A percentile compares a stretch with the other conserved stretches of the same genome.
phyloP scores from a whole-genome alignment of 2,329 filamentous ascomycete genomes.

The Leptographium galeiforme region DNA sequence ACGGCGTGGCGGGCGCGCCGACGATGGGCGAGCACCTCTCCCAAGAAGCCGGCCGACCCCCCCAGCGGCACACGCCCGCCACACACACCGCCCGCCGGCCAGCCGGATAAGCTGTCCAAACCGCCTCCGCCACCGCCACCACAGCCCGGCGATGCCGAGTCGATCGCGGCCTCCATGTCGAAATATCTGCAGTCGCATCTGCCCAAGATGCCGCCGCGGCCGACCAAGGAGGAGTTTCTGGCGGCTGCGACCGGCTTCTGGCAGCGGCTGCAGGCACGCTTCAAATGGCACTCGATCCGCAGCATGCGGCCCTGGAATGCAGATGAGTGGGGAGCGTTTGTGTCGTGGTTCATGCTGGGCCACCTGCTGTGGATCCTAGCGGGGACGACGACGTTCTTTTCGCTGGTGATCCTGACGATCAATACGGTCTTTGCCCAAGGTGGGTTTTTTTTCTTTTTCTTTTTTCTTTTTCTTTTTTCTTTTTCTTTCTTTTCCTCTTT shows the following conservation, averaged over 20 bases:
- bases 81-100: no score
- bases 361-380: slow-evolving; percentile 94
- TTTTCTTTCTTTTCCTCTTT: background rate
- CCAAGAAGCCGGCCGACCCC: background rate
- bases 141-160: slow-evolving; percentile 20
- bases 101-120: slow-evolving; percentile 2
- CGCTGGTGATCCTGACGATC: slow-evolving; percentile 74
- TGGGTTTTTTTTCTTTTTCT: slow-evolving; percentile 22
- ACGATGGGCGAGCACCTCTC: slow-evolving; percentile 3
- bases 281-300: slow-evolving; percentile 96
- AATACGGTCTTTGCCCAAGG: slow-evolving; percentile 95
- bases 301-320: slow-evolving; percentile 89
- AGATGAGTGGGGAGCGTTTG: slow-evolving; percentile 91
- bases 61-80: no score
- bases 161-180: slow-evolving; percentile 37
- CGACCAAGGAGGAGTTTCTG: slow-evolving; percentile 85
- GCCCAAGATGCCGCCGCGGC: slow-evolving; percentile 69
- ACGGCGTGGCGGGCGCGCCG: background rate
- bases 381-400: slow-evolving; percentile 95
- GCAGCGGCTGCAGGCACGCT: slow-evolving; percentile 76
- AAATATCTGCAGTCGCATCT: slow-evolving; percentile 44
- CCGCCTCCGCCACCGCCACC: slow-evolving; percentile 6
- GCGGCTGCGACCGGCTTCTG: slow-evolving; percentile 87
- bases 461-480: background rate
- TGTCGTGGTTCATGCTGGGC: slow-evolving; percentile 88